phyloP scores from a whole-genome alignment of 352 stramenopile species.

The Pythium utonaiense region DNA sequence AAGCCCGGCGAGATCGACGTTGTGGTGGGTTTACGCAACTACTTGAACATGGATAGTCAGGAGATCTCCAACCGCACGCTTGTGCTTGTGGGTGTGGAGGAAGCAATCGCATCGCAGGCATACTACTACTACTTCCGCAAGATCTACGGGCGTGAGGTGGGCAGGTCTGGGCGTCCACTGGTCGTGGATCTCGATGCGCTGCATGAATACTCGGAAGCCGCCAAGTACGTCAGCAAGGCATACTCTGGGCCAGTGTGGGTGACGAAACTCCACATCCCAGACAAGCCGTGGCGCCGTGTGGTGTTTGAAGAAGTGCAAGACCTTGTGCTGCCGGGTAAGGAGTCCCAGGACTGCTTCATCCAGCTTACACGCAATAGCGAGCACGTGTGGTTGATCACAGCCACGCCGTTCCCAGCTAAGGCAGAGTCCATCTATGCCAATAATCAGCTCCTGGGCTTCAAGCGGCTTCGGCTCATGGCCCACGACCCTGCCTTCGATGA shows the following conservation, averaged over 20 bases:
- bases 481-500: slow-evolving; percentile 80
- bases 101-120: slow-evolving; percentile 56
- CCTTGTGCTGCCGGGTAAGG: slow-evolving; percentile 66
- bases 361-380: slow-evolving; percentile 70
- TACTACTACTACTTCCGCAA: slow-evolving; percentile 62
- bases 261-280: slow-evolving; percentile 53
- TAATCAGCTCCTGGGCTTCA: slow-evolving; percentile 84
- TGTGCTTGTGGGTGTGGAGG: slow-evolving; percentile 74
- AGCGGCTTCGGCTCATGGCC: slow-evolving; percentile 55
- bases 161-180: slow-evolving; percentile 32
- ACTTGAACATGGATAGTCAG: slow-evolving; percentile 39
- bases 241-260: slow-evolving; percentile 76
- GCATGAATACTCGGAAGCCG: slow-evolving; percentile 64
- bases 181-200: slow-evolving; percentile 40
- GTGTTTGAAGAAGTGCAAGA: slow-evolving; percentile 89
- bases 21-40: slow-evolving; percentile 53
- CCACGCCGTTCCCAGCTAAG: slow-evolving; percentile 79
- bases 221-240: slow-evolving; percentile 78
- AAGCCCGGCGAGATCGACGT: slow-evolving; percentile 63
- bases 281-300: slow-evolving; percentile 70
- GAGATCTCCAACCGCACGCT: slow-evolving; percentile 75
- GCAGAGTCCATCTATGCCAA: slow-evolving; percentile 85
- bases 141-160: slow-evolving; percentile 46
- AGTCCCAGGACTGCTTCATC: slow-evolving; percentile 79
- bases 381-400: slow-evolving; percentile 85